Percentiles rank a stretch among this genome's conserved stretches.
These are phyloP conservation scores for Leishmania martiniquensis DNA, from an alignment of 208 protist species.

Conservation along the genomic window DNA sequence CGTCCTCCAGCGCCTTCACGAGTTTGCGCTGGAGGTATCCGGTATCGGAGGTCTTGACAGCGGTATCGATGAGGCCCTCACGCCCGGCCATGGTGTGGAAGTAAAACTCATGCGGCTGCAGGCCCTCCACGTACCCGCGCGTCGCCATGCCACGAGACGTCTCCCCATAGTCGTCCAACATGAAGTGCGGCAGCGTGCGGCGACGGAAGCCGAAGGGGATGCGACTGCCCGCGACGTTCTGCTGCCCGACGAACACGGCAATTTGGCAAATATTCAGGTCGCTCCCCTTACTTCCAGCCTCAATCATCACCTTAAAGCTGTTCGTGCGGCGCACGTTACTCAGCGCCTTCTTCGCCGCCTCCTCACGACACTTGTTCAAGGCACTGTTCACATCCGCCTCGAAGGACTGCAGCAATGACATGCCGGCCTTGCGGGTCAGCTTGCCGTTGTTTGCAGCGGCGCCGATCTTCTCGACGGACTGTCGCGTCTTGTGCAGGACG, in stretches of 20 bases:
- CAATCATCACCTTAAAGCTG: conserved; percentile 97
- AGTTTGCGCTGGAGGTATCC: conserved; percentile 95
- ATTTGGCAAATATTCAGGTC: conserved; percentile 99
- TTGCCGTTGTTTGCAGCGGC: conserved; percentile 92
- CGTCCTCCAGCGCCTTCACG: conserved; percentile 99
- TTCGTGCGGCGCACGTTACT: conserved; percentile 91
- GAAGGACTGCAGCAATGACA: conserved; percentile 97
- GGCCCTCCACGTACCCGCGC: conserved; percentile 98
- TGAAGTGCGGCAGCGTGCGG: conserved; percentile 98
- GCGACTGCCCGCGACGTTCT: conserved; percentile 99
- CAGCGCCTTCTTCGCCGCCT: conserved; percentile 88
- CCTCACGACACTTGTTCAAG: conserved; percentile 93
- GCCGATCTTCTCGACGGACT: conserved; percentile 93
- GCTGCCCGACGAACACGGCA: conserved; percentile 99
- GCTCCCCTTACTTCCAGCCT: conserved; percentile 98
- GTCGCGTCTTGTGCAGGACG: conserved; percentile 88
- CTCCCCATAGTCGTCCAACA: conserved; percentile 98
- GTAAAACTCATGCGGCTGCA: conserved; percentile 99
- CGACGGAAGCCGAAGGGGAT: conserved; percentile 98
- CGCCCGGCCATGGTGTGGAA: conserved; percentile 99
- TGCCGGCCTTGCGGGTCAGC: conserved; percentile 95
- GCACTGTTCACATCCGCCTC: conserved; percentile 97
- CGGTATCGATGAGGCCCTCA: conserved; percentile 99
- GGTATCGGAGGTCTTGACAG: conserved; percentile 99
- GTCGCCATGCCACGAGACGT: conserved; percentile 98